A percentile compares a stretch with the other conserved stretches of the same genome.
phyloP scores from a whole-genome alignment of 2,329 filamentous ascomycete genomes.

The Catunica adiposa region DNA sequence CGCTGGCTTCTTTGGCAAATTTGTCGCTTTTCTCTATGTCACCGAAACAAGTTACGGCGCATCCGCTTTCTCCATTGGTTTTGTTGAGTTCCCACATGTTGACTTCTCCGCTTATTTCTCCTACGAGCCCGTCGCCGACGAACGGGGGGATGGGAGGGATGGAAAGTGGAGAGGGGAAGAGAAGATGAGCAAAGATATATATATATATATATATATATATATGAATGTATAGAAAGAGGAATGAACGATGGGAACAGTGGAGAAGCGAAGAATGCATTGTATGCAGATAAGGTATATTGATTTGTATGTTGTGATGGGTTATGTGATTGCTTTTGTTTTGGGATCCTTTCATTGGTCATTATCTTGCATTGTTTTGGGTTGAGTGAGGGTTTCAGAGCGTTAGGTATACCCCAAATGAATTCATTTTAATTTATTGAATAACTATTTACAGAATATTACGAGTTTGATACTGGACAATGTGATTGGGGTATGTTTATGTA shows the following conservation, averaged over 20 bases:
- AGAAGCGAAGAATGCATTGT: background rate
- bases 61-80: slow-evolving; percentile 12
- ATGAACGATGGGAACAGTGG: too few relatives aligned
- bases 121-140: slow-evolving; percentile 22
- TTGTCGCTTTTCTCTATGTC: slow-evolving; percentile 12
- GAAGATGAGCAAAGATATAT: too few relatives aligned
- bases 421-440: background rate
- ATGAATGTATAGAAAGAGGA: too few relatives aligned
- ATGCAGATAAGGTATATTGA: too few relatives aligned
- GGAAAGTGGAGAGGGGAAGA: background rate
- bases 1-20: slow-evolving; percentile 3
- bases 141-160: slow-evolving; percentile 13
- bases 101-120: slow-evolving; percentile 25
- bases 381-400: background rate
- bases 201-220: too few relatives aligned
- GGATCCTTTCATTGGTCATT: too few relatives aligned
- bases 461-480: too few relatives aligned
- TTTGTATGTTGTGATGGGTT: too few relatives aligned
- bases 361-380: background rate
- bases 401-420: background rate
- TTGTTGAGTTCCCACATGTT: slow-evolving; percentile 21
- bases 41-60: slow-evolving; percentile 12
- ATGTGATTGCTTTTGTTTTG: background rate
- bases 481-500: too few relatives aligned
- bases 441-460: too few relatives aligned